Conservation (phyloP, 305 asterid genomes). For the Coffea humblotiana region DNA sequence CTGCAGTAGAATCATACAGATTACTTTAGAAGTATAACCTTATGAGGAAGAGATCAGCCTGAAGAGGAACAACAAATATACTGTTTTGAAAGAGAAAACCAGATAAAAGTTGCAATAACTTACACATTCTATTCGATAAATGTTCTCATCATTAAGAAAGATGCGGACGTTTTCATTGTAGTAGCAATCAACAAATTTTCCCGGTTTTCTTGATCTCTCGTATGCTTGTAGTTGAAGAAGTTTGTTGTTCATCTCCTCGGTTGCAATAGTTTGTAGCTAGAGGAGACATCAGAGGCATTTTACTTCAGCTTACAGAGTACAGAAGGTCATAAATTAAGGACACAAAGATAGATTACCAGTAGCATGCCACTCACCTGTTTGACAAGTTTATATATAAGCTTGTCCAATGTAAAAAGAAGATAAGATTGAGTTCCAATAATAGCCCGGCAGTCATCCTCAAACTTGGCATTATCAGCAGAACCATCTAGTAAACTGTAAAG, state of each 20-base stretch:
- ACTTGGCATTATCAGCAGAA: constrained; percentile 77
- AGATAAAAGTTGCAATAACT: constrained; percentile 32
- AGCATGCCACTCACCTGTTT: constrained; percentile 60
- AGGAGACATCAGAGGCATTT: constrained; percentile 21
- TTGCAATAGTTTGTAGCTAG: constrained; percentile 71
- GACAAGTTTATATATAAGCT: constrained; percentile 86
- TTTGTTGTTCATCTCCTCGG: constrained; percentile 72
- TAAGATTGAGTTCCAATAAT: constrained; percentile 88
- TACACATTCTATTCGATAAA: constrained; percentile 85
- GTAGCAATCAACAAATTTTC: constrained; percentile 56
- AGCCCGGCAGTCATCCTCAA: constrained; percentile 96
- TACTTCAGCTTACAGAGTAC: constrained; percentile 26
- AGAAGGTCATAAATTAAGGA: not conserved
- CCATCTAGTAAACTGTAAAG: constrained; percentile 79
- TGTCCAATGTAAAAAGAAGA: constrained; percentile 87
- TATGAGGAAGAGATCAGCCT: constrained; percentile 15
- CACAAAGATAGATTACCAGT: constrained; percentile 8
- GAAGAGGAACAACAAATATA: not conserved
- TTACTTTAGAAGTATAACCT: constrained; percentile 10
- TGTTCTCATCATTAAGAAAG: constrained; percentile 73
- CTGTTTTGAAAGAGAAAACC: constrained; percentile 12
- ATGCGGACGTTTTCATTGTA: constrained; percentile 73
- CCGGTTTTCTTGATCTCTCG: constrained; percentile 69
- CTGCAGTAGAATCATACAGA: constrained; percentile 47
- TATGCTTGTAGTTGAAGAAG: constrained; percentile 80